A percentile compares a stretch with the other conserved stretches of the same genome.
Conservation (phyloP, 2,329 filamentous ascomycete genomes). For the Aspergillus tanneri region DNA sequence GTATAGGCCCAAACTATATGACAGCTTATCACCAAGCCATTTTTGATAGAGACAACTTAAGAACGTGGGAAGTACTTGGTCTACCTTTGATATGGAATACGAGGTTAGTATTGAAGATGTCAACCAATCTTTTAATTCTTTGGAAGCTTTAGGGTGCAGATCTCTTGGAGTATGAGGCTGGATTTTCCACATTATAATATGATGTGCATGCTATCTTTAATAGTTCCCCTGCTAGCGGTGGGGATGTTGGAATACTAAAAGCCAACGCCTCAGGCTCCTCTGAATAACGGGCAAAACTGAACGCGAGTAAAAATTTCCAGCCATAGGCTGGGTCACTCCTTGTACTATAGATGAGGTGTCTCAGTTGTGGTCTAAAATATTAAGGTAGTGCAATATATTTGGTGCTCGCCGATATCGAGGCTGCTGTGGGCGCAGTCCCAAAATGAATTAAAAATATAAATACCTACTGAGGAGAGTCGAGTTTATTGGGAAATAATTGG, state of each 20-base stretch:
- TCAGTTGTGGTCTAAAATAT: no score
- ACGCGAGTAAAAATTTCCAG: conserved; percentile 47
- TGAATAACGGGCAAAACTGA: conserved; percentile 33
- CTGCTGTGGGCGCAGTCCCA: conserved; percentile 51
- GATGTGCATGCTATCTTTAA: conserved; percentile 45
- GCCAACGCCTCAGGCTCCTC: conserved; percentile 32
- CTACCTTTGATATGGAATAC: conserved; percentile 60
- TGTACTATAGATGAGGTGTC: conserved; percentile 59
- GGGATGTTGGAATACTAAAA: conserved; percentile 42
- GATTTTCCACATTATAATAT: conserved; percentile 51
- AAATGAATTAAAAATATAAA: conserved; percentile 50
- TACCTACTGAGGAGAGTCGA: conserved; percentile 50
- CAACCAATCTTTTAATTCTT: neutral
- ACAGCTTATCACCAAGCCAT: neutral
- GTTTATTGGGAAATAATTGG: conserved; percentile 49
- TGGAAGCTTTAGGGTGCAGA: conserved; percentile 62
- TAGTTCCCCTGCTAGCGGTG: conserved; percentile 54
- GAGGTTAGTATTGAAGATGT: conserved; percentile 48
- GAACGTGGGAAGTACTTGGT: conserved; percentile 55
- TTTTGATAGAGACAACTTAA: conserved; percentile 4
- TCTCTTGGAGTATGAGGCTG: conserved; percentile 55
- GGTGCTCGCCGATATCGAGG: conserved; percentile 58
- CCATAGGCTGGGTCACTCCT: conserved; percentile 55
- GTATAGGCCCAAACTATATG: no score
- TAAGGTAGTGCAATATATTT: no score